phyloP scores from a whole-genome alignment of 495 filamentous ascomycete genomes.

The Penicillium longicatenatum region DNA sequence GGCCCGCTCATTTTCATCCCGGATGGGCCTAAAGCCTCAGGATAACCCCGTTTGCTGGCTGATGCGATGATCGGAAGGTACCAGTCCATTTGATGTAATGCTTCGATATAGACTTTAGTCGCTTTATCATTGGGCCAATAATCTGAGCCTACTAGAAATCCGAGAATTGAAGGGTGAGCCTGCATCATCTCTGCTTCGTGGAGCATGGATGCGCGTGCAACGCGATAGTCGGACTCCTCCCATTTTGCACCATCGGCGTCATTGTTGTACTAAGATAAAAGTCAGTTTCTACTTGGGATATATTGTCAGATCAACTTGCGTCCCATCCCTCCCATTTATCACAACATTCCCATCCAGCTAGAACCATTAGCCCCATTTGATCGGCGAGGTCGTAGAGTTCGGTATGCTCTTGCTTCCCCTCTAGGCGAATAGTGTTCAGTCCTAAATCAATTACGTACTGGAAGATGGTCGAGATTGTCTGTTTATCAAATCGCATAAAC shows the following conservation, averaged over 20 bases:
- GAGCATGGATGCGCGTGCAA: slow-evolving; percentile 55
- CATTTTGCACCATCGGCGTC: slow-evolving; percentile 52
- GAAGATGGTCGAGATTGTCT: slow-evolving; percentile 47
- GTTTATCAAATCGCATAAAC: slow-evolving; percentile 57
- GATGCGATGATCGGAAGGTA: slow-evolving; percentile 58
- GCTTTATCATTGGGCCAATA: slow-evolving; percentile 63
- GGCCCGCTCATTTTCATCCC: slow-evolving; percentile 70
- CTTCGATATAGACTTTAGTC: slow-evolving; percentile 50
- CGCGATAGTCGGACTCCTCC: slow-evolving; percentile 53
- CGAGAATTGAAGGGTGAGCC: slow-evolving; percentile 56
- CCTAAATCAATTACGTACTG: slow-evolving; percentile 59
- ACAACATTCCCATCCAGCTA: slow-evolving; percentile 69
- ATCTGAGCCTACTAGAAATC: slow-evolving; percentile 61
- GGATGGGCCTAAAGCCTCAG: slow-evolving; percentile 50
- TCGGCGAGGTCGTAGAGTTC: slow-evolving; percentile 60
- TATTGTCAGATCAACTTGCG: slow-evolving; percentile 16
- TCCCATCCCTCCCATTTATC: slow-evolving; percentile 69
- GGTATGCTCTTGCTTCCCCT: slow-evolving; percentile 67
- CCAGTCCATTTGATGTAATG: slow-evolving; percentile 56
- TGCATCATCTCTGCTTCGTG: slow-evolving; percentile 64
- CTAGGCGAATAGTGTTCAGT: slow-evolving; percentile 63
- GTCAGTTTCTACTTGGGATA: not conserved
- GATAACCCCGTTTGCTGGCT: slow-evolving; percentile 56
- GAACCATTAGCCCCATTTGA: slow-evolving; percentile 60
- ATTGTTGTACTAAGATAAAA: slow-evolving; percentile 49